phyloP scores from a whole-genome alignment of 148 eudicot species.

The Nyssa sinensis region DNA sequence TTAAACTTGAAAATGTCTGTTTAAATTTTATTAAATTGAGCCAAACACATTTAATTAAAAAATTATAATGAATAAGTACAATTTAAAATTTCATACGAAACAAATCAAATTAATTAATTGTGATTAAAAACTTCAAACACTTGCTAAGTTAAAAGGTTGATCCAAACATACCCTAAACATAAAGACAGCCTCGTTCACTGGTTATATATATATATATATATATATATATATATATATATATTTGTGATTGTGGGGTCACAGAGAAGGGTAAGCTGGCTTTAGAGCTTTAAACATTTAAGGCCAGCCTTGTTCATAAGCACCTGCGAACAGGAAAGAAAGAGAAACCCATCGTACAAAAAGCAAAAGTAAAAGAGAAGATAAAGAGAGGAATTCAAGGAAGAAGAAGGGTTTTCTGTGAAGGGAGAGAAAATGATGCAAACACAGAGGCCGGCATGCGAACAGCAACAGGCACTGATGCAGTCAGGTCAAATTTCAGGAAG shows the following conservation, averaged over 20 bases:
- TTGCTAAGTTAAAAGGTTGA: too few species aligned
- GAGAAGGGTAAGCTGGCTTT: background rate
- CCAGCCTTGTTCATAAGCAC: slow-evolving; percentile 21
- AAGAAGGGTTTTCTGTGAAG: slow-evolving; percentile 20
- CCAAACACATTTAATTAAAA: too few species aligned
- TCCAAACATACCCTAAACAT: too few species aligned
- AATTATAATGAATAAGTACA: too few species aligned
- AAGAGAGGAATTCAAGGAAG: slow-evolving; percentile 25
- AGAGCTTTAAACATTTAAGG: background rate
- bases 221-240: too few species aligned
- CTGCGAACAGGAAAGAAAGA: slow-evolving; percentile 12
- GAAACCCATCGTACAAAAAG: slow-evolving; percentile 15
- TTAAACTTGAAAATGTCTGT: too few species aligned
- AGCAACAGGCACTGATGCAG: slow-evolving; percentile 29
- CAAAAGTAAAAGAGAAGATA: slow-evolving; percentile 9
- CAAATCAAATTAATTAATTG: too few species aligned
- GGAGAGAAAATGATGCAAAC: slow-evolving; percentile 30
- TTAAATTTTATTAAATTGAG: too few species aligned
- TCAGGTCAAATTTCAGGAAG: slow-evolving; percentile 53
- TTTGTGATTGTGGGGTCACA: background rate
- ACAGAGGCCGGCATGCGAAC: slow-evolving; percentile 32
- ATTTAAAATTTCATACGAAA: too few species aligned
- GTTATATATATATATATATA: too few species aligned
- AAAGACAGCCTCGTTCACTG: too few species aligned
- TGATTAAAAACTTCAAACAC: too few species aligned